Conservation (phyloP, 345 rosid species). For the Nasturtium officinale region DNA sequence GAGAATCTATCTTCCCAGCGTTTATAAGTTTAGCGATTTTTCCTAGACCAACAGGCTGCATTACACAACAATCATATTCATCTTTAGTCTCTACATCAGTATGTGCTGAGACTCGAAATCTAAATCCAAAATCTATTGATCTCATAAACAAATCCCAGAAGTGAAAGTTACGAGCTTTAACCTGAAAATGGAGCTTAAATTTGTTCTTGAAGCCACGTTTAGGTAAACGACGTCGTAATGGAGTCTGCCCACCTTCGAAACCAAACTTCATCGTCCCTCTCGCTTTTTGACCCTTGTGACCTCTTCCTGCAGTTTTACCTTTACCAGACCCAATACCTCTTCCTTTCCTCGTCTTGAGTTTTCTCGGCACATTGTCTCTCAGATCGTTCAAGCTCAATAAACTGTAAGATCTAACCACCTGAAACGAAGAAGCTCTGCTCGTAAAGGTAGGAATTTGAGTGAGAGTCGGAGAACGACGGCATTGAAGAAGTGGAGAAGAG, state of each 20-base stretch:
- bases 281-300: conserved; percentile 96
- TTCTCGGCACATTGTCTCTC: conserved; percentile 82
- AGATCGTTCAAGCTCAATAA: conserved; percentile 84
- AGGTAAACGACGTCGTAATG: conserved; percentile 85
- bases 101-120: background rate
- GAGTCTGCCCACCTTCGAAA: conserved; percentile 98
- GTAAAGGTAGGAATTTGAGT: conserved; percentile 21
- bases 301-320: conserved; percentile 96
- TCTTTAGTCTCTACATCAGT: conserved; percentile 22
- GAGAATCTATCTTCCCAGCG: conserved; percentile 94
- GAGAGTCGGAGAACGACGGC: conserved; percentile 30
- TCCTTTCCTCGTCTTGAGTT: conserved; percentile 92
- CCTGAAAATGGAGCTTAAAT: conserved; percentile 90
- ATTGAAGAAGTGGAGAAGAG: conserved; percentile 35
- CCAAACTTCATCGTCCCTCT: conserved; percentile 86
- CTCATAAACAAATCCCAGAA: conserved; percentile 7
- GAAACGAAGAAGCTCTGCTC: conserved; percentile 35
- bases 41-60: conserved; percentile 93
- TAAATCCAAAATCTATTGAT: background rate
- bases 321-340: conserved; percentile 98
- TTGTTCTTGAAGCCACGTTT: conserved; percentile 94
- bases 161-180: conserved; percentile 8
- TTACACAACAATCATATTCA: conserved; percentile 15
- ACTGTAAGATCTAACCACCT: conserved; percentile 62
- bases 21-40: conserved; percentile 91